Percentiles rank a stretch among this genome's conserved stretches.
phyloP scores from a whole-genome alignment of 768 basidiomycete genomes.

The Lactarius psammicola region DNA sequence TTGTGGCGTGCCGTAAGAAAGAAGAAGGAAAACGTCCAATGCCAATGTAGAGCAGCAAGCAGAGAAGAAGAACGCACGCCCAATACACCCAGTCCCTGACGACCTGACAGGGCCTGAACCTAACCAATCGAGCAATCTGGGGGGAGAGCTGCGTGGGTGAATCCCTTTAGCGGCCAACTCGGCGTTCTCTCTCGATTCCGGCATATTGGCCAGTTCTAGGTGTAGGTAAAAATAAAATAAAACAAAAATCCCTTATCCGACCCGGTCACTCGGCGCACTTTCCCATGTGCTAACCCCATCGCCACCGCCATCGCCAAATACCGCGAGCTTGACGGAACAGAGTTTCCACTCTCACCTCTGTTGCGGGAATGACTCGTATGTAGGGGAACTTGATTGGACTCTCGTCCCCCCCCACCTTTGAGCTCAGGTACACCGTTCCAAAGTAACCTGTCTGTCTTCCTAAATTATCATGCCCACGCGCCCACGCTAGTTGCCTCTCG shows the following conservation, averaged over 20 bases:
- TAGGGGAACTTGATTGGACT: constrained; percentile 2
- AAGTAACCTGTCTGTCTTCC: neutral
- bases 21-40: neutral
- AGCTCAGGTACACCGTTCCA: neutral
- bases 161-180: constrained; percentile 11
- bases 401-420: neutral
- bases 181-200: constrained; percentile 18
- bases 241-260: neutral
- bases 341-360: neutral
- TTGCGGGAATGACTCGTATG: neutral
- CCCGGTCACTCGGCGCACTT: constrained; percentile 3
- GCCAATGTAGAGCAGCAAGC: neutral
- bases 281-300: neutral
- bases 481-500: constrained; percentile 15
- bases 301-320: constrained; percentile 5
- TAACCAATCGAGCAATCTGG: neutral
- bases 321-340: constrained; percentile 23
- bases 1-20: constrained; percentile 21
- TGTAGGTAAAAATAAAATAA: neutral
- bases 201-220: neutral
- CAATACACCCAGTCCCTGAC: constrained; percentile 7
- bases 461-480: constrained; percentile 9
- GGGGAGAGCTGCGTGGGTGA: neutral
- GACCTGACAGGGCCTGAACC: neutral
- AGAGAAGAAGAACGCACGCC: neutral